A percentile compares a stretch with the other conserved stretches of the same genome.
phyloP scores from a whole-genome alignment of 495 filamentous ascomycete species.

The Extremus antarcticus region DNA sequence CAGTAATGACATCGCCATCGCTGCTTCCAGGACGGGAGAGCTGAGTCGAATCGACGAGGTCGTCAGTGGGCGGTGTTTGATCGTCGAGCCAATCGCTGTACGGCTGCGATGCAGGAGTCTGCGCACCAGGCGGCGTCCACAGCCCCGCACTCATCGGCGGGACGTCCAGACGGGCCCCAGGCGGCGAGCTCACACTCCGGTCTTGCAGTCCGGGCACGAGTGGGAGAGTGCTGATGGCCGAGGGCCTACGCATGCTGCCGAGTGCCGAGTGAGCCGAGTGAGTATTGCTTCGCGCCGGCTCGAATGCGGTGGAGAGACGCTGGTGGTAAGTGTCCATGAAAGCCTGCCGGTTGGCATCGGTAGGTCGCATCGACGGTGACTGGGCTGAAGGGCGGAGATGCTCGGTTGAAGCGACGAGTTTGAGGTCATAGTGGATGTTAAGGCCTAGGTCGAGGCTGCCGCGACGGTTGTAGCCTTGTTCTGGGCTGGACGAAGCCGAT shows the following conservation, averaged over 20 bases:
- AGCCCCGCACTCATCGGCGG: conserved; percentile 11
- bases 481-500: neutral
- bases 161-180: neutral
- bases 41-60: neutral
- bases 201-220: neutral
- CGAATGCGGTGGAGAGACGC: conserved; percentile 2
- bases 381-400: conserved; percentile 53
- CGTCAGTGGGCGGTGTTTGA: neutral
- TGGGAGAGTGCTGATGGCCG: conserved; percentile 1
- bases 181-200: neutral
- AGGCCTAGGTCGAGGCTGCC: neutral
- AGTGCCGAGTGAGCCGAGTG: conserved; percentile 18
- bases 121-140: conserved; percentile 16
- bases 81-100: neutral
- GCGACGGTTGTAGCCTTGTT: no score
- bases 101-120: neutral
- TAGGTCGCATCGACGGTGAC: neutral
- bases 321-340: neutral
- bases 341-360: conserved; percentile 3
- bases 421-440: conserved; percentile 57
- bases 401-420: conserved; percentile 65
- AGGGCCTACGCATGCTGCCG: conserved; percentile 28
- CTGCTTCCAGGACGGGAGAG: neutral
- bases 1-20: neutral
- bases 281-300: conserved; percentile 4